Percentiles rank a stretch among this genome's conserved stretches.
Conservation (phyloP, 139 green algal species). For the Haematococcus lacustris region DNA sequence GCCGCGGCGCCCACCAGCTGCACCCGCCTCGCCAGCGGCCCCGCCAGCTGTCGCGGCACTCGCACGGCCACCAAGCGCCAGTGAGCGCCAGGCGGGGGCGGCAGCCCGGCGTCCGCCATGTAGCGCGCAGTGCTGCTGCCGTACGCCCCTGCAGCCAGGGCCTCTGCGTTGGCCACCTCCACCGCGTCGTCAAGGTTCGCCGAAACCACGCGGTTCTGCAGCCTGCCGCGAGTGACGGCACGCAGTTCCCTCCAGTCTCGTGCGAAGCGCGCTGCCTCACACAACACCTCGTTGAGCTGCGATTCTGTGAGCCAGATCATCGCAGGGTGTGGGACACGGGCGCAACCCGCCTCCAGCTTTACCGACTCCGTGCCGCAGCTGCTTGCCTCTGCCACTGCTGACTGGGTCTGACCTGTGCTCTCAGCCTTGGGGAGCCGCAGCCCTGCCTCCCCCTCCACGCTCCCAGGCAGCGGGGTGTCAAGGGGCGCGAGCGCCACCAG, state of each 20-base stretch:
- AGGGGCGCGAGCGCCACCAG: background rate
- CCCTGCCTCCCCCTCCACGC: background rate
- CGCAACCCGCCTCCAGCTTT: background rate
- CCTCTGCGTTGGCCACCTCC: constrained; percentile 38
- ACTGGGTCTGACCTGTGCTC: too few species aligned
- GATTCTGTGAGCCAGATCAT: constrained; percentile 22
- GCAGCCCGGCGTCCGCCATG: background rate
- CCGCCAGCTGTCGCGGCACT: background rate
- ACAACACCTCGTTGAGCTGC: constrained; percentile 24
- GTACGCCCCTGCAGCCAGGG: constrained; percentile 42
- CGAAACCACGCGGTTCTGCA: constrained; percentile 37
- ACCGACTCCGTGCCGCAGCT: too few species aligned
- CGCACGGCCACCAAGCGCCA: constrained; percentile 12
- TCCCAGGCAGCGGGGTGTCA: background rate
- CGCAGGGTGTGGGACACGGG: background rate
- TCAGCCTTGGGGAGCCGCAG: background rate
- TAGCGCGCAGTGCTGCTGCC: constrained; percentile 54
- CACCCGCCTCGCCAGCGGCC: too few species aligned
- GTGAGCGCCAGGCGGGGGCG: constrained; percentile 7
- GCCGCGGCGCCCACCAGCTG: too few species aligned
- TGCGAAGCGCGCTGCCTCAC: constrained; percentile 54
- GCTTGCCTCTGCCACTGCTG: too few species aligned
- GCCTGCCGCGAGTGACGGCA: constrained; percentile 33
- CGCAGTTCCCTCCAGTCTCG: constrained; percentile 69
- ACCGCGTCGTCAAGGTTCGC: constrained; percentile 29